Conservation (phyloP, 257 asterid species). For the Solanum bukasovii region DNA sequence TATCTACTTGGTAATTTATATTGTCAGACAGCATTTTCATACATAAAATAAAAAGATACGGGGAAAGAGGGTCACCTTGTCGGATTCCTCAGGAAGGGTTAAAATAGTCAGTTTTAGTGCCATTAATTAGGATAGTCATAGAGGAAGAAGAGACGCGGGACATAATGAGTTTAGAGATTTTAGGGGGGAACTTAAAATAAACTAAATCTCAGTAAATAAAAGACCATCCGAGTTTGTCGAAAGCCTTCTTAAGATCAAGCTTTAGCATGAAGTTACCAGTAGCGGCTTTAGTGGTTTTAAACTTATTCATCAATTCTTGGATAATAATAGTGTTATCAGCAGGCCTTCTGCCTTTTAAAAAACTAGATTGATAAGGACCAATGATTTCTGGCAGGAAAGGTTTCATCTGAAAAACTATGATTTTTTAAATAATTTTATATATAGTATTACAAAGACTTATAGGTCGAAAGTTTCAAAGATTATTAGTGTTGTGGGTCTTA, state of each 20-base stretch:
- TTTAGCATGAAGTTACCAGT: background rate
- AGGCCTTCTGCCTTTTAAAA: no score
- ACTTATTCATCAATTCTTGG: background rate
- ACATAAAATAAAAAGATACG: no score
- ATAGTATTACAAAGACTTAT: background rate
- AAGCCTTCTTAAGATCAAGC: background rate
- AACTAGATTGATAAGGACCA: background rate
- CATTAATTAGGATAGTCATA: no score
- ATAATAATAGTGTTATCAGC: background rate
- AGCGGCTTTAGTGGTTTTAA: background rate
- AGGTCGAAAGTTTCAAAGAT: background rate
- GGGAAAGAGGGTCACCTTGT: no score
- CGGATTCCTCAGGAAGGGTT: no score
- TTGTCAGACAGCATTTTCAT: no score
- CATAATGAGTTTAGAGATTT: no score
- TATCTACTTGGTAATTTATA: no score
- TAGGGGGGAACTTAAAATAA: background rate
- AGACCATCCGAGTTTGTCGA: background rate
- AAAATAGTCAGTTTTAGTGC: no score
- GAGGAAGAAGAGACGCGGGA: no score
- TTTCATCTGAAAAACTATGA: background rate
- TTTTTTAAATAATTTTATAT: no score
- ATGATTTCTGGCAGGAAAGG: background rate
- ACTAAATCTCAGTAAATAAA: background rate
- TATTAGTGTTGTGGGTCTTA: no score